These are phyloP conservation scores for Cymodocea nodosa DNA, from an alignment of 116 monocot genomes.

Conservation along the genomic window DNA sequence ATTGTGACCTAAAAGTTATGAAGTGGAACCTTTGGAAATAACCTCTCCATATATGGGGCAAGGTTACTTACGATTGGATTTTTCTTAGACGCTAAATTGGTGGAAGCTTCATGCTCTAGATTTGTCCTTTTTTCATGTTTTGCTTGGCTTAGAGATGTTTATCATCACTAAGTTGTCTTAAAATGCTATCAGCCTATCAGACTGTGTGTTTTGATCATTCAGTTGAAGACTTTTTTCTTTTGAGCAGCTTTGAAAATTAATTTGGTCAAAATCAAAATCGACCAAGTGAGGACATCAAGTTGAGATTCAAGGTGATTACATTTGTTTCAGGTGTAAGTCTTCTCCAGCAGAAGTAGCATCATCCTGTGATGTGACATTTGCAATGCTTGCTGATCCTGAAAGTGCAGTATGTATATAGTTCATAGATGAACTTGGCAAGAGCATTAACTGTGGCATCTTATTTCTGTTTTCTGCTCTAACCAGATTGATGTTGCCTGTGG, in stretches of 20 bases:
- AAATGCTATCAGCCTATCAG: not conserved
- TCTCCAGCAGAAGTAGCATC: slow-evolving; percentile 80
- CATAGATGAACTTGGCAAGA: not conserved
- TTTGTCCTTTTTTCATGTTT: not conserved
- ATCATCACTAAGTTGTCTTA: no score
- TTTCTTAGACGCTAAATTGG: no score
- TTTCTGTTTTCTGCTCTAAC: slow-evolving; percentile 3
- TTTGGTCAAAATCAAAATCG: not conserved
- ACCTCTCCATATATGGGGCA: no score
- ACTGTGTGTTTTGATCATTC: not conserved
- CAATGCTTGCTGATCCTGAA: slow-evolving; percentile 90
- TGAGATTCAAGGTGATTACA: no score
- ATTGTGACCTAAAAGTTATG: no score
- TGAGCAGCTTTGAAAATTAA: not conserved
- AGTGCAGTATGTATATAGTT: slow-evolving; percentile 56
- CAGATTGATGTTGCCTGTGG: slow-evolving; percentile 81
- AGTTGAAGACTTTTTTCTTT: not conserved
- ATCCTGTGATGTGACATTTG: slow-evolving; percentile 75
- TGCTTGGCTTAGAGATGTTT: not conserved
- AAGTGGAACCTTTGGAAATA: no score
- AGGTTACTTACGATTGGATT: no score
- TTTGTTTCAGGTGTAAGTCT: slow-evolving; percentile 43
- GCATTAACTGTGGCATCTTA: not conserved
- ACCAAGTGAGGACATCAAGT: no score
- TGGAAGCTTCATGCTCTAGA: no score